Conservation (phyloP, 371 early-diverging fungal species). For the Rhizopus stolonifer region DNA sequence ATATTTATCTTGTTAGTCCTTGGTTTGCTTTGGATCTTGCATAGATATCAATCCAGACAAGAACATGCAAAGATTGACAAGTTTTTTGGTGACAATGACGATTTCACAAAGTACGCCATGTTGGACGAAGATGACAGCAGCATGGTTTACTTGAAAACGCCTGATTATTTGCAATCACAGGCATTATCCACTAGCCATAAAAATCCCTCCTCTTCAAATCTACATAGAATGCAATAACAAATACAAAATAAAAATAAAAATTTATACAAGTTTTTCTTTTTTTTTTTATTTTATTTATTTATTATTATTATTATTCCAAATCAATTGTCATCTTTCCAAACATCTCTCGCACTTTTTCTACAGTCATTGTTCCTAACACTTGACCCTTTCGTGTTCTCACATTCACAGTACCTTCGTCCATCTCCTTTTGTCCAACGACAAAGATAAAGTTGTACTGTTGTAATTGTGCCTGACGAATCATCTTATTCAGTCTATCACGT, state of each 20-base stretch:
- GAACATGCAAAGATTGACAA: conserved; percentile 40
- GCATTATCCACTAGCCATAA: conserved; percentile 5
- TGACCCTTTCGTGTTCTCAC: conserved; percentile 73
- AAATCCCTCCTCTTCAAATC: background rate
- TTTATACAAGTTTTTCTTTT: too few relatives aligned
- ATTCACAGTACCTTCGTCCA: conserved; percentile 80
- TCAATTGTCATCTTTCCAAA: conserved; percentile 41
- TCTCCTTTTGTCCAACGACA: conserved; percentile 95
- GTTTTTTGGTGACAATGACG: conserved; percentile 48
- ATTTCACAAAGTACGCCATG: conserved; percentile 45
- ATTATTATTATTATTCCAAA: conserved; percentile 33
- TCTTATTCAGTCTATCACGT: conserved; percentile 90
- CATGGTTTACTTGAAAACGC: conserved; percentile 21
- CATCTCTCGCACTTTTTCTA: conserved; percentile 46
- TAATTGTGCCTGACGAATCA: conserved; percentile 82
- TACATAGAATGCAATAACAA: too few relatives aligned
- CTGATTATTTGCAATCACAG: conserved; percentile 22
- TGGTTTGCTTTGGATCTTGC: conserved; percentile 37
- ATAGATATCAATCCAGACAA: conserved; percentile 46
- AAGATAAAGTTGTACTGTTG: conserved; percentile 91
- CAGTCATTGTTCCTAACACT: conserved; percentile 47
- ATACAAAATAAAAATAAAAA: too few relatives aligned
- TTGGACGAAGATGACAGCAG: conserved; percentile 24
- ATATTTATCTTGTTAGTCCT: conserved; percentile 37
- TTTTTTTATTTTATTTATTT: background rate